Conservation (phyloP, 1,284 basidiomycete species). For the Hypsizygus ulmarius region DNA sequence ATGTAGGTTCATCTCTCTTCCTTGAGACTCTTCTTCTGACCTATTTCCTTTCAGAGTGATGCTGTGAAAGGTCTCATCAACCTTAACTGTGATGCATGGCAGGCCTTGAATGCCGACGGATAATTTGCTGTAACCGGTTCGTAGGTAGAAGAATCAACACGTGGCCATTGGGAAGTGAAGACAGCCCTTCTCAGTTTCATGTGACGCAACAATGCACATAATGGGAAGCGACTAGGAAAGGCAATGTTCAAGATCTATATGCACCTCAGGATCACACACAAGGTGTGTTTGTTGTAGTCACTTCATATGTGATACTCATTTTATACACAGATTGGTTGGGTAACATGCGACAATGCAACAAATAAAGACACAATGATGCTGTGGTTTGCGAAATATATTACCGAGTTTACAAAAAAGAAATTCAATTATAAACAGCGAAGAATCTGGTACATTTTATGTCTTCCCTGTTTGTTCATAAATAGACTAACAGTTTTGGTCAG, state of each 20-base stretch:
- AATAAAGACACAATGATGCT: slow-evolving; percentile 34
- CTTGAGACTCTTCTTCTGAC: neutral
- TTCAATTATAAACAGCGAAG: slow-evolving; percentile 15
- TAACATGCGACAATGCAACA: slow-evolving; percentile 35
- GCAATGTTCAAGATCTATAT: slow-evolving; percentile 30
- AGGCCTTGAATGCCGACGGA: slow-evolving; percentile 33
- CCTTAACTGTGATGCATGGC: slow-evolving; percentile 38
- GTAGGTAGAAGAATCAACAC: slow-evolving; percentile 32
- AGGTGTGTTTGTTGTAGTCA: slow-evolving; percentile 19
- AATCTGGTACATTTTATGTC: slow-evolving; percentile 24
- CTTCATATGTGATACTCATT: neutral
- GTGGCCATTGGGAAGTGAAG: slow-evolving; percentile 24
- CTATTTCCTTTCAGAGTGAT: slow-evolving; percentile 14
- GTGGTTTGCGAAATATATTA: slow-evolving; percentile 19
- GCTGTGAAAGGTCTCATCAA: slow-evolving; percentile 25
- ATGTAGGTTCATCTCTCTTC: slow-evolving; percentile 6
- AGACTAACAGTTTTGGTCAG: slow-evolving; percentile 17
- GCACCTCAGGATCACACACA: slow-evolving; percentile 24
- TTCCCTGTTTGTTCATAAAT: neutral
- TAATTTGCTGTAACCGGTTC: slow-evolving; percentile 37
- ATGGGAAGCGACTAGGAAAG: slow-evolving; percentile 29
- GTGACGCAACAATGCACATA: slow-evolving; percentile 32
- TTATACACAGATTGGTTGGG: slow-evolving; percentile 26
- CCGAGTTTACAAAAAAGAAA: slow-evolving; percentile 10
- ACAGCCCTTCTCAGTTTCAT: slow-evolving; percentile 34